Percentiles rank a stretch among this genome's conserved stretches.
Conservation (phyloP, 2,329 filamentous ascomycete genomes). For the Botrytis cinerea region DNA sequence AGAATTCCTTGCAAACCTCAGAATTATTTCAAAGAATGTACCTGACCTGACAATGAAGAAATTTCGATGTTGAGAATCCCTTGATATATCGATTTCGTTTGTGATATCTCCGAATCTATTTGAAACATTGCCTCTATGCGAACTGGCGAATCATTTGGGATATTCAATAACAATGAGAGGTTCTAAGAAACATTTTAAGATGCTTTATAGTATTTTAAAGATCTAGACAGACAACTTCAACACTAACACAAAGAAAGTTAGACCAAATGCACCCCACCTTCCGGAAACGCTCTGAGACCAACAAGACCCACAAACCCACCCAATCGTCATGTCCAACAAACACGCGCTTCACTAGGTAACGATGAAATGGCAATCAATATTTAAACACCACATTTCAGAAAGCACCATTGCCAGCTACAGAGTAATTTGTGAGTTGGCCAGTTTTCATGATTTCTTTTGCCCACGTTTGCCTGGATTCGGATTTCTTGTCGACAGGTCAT, state of each 20-base stretch:
- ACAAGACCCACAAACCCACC: background rate
- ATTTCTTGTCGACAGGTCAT: background rate
- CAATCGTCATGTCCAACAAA: constrained; percentile 16
- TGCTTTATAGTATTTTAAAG: background rate
- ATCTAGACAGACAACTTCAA: background rate
- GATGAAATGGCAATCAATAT: constrained; percentile 4
- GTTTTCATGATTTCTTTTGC: background rate
- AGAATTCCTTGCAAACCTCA: background rate
- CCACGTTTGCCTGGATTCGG: background rate
- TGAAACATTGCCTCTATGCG: no score
- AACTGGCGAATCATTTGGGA: background rate
- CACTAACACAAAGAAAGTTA: constrained; percentile 12
- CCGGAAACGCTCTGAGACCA: background rate
- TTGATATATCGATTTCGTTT: background rate
- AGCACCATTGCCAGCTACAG: background rate
- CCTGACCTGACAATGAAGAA: background rate
- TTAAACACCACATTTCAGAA: background rate
- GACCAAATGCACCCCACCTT: constrained; percentile 14
- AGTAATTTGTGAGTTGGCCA: constrained; percentile 1
- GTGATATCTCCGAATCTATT: background rate
- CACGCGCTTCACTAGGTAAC: background rate
- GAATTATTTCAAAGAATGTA: background rate
- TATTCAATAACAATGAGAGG: background rate
- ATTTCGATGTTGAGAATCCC: background rate
- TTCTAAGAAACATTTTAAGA: no score